Evolutionary conservation across 1,284 basidiomycete genomes (phyloP).

Genomic region (Cryptococcus depauperatus): DNA sequence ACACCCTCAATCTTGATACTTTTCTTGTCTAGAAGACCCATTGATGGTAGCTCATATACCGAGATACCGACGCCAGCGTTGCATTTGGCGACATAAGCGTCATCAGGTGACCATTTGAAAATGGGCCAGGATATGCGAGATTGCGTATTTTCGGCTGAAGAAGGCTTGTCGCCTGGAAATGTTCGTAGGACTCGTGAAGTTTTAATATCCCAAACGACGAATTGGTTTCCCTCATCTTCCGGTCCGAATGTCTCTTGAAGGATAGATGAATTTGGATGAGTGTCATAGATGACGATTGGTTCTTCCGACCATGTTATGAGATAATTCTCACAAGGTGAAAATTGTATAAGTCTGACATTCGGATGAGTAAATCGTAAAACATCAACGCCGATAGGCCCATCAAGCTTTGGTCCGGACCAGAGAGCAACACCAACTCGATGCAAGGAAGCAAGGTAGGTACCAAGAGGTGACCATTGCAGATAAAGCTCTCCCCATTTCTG

Average conservation of each 20-base stretch:
- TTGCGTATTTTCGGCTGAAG: constrained; percentile 47
- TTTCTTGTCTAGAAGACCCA: constrained; percentile 95
- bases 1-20: constrained; percentile 97
- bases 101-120: constrained; percentile 96
- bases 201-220: constrained; percentile 97
- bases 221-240: constrained; percentile 92
- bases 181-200: constrained; percentile 87
- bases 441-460: constrained; percentile 87
- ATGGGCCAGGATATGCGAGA: constrained; percentile 65
- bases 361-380: constrained; percentile 80
- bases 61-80: constrained; percentile 88
- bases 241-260: constrained; percentile 52
- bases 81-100: constrained; percentile 85
- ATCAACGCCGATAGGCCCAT: constrained; percentile 40
- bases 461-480: constrained; percentile 93
- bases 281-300: constrained; percentile 78
- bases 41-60: constrained; percentile 88
- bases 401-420: constrained; percentile 67
- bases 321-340: constrained; percentile 95
- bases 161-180: constrained; percentile 57
- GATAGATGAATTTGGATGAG: constrained; percentile 56
- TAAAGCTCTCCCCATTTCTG: constrained; percentile 97
- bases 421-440: constrained; percentile 93
- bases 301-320: constrained; percentile 98
- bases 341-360: constrained; percentile 91